These are phyloP conservation scores for Nemania sp. DNA, from an alignment of 2,329 filamentous ascomycete species.

Conservation along the genomic window DNA sequence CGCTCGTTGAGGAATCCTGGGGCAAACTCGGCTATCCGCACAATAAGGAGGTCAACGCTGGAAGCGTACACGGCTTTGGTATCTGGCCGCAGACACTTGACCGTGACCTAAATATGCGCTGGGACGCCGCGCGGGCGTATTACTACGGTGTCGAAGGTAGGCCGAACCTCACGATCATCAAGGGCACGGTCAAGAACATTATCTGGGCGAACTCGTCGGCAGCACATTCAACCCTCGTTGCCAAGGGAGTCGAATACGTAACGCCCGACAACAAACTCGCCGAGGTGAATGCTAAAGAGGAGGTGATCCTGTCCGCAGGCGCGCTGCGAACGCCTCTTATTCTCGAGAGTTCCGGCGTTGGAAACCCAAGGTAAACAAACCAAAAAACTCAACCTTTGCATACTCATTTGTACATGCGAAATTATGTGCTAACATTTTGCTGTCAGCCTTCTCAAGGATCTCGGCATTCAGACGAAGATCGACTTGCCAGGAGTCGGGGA, in stretches of 20 bases:
- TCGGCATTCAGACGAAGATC: conserved; percentile 48
- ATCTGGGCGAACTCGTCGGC: conserved; percentile 32
- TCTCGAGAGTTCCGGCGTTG: conserved; percentile 57
- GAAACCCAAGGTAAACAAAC: conserved; percentile 40
- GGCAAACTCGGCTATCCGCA: conserved; percentile 37
- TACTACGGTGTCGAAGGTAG: conserved; percentile 44
- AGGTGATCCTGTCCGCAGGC: conserved; percentile 53
- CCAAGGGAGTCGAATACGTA: conserved; percentile 44
- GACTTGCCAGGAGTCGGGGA: conserved; percentile 56
- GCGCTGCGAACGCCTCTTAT: conserved; percentile 55
- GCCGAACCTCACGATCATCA: conserved; percentile 45
- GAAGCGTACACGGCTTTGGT: conserved; percentile 44
- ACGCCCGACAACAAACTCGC: conserved; percentile 41
- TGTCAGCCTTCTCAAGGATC: conserved; percentile 43
- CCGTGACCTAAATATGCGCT: conserved; percentile 41
- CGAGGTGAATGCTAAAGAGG: conserved; percentile 46
- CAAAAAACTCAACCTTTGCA: no score
- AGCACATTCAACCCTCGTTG: conserved; percentile 24
- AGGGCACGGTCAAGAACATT: conserved; percentile 42
- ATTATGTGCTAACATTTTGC: conserved; percentile 12
- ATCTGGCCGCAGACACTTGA: conserved; percentile 48
- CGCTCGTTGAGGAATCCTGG: conserved; percentile 39
- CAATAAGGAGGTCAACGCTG: conserved; percentile 46
- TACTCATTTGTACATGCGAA: no score
- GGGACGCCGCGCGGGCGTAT: conserved; percentile 48